Conservation (phyloP, 306 rosid species). For the Dalbergia oliveri region DNA sequence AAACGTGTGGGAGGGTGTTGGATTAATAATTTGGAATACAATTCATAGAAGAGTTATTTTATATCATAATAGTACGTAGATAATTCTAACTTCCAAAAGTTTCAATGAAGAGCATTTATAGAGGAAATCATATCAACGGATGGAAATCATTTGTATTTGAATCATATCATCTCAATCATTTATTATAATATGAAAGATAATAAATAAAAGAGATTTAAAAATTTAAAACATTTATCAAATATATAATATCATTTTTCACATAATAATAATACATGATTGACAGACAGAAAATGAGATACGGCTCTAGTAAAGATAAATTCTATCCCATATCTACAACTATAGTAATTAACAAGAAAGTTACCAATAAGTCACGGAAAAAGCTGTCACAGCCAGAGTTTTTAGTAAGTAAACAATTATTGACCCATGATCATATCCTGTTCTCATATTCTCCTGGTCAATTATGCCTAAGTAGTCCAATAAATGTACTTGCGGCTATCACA, state of each 20-base stretch:
- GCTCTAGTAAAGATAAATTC: rapidly evolving
- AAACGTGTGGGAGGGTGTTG: no score
- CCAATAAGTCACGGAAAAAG: constrained; percentile 12
- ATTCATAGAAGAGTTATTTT: no score
- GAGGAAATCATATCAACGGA: constrained; percentile 17
- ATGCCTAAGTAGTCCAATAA: constrained; percentile 30
- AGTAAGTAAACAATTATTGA: constrained; percentile 29
- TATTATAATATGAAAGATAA: no score
- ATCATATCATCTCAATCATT: no score
- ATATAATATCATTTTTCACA: no score
- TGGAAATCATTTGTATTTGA: no score
- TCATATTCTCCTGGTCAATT: constrained; percentile 13
- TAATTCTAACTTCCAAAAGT: constrained; percentile 25
- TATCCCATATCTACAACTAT: no score
- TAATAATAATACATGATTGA: no score
- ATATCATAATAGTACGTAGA: background rate
- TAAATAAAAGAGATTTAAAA: no score
- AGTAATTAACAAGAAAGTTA: constrained; percentile 19
- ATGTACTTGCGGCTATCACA: constrained; percentile 43
- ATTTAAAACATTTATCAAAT: no score
- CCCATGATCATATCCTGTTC: constrained; percentile 14
- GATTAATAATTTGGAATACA: no score
- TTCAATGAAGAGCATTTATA: constrained; percentile 10
- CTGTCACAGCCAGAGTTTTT: constrained; percentile 29
- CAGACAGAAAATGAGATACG: no score